Conservation (phyloP, 2,329 filamentous ascomycete genomes). For the Phaeosphaeria sp. region DNA sequence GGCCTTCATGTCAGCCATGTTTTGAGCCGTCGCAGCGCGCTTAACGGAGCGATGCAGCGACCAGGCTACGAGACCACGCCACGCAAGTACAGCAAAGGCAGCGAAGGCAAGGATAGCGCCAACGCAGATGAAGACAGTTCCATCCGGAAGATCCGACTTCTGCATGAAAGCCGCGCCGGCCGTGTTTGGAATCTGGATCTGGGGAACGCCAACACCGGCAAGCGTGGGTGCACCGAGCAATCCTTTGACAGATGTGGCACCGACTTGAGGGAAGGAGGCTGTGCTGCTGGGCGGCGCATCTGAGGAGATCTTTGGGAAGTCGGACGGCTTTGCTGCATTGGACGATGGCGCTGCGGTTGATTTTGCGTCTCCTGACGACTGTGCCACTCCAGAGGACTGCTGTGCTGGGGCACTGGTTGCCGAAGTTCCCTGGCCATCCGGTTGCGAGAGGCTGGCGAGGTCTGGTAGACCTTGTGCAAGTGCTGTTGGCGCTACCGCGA, state of each 20-base stretch:
- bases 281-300: conserved; percentile 14
- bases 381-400: conserved; percentile 11
- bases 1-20: conserved; percentile 73
- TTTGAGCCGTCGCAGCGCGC: conserved; percentile 79
- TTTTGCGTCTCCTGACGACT: conserved; percentile 17
- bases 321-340: conserved; percentile 12
- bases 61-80: conserved; percentile 88
- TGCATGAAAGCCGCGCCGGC: conserved; percentile 90
- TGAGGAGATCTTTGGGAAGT: neutral
- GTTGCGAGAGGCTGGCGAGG: conserved; percentile 31
- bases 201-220: conserved; percentile 66
- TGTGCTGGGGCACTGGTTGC: conserved; percentile 18
- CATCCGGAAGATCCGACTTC: conserved; percentile 82
- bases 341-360: conserved; percentile 13
- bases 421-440: conserved; percentile 25
- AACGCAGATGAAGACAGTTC: conserved; percentile 95
- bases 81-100: conserved; percentile 80
- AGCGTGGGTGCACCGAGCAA: conserved; percentile 60
- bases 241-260: conserved; percentile 28
- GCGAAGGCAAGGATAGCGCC: conserved; percentile 87
- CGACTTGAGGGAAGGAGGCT: conserved; percentile 14
- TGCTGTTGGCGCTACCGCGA: conserved; percentile 38
- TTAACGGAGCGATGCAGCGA: conserved; percentile 91
- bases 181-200: conserved; percentile 81
- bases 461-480: conserved; percentile 44